Conservation (phyloP, 805 yeast species). For the Candida succiphila region DNA sequence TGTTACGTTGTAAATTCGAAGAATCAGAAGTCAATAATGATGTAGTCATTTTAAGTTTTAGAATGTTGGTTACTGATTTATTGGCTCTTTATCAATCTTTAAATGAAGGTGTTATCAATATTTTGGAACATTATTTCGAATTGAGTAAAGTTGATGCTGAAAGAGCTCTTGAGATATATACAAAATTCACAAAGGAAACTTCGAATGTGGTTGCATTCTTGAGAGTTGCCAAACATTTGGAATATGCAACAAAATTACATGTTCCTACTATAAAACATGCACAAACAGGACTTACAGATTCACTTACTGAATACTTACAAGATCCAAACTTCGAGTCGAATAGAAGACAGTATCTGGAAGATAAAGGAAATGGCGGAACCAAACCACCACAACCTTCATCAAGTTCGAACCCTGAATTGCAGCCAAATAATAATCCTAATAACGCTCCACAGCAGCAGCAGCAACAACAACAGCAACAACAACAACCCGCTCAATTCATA, state of each 20-base stretch:
- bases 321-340: slow-evolving; percentile 80
- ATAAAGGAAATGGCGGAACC: slow-evolving; percentile 25
- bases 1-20: slow-evolving; percentile 63
- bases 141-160: slow-evolving; percentile 81
- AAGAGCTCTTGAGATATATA: slow-evolving; percentile 76
- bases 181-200: slow-evolving; percentile 76
- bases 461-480: slow-evolving; percentile 6
- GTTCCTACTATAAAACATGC: slow-evolving; percentile 97
- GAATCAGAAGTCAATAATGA: slow-evolving; percentile 83
- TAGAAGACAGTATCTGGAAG: slow-evolving; percentile 67
- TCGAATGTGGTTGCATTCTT: slow-evolving; percentile 80
- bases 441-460: slow-evolving; percentile 6
- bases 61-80: slow-evolving; percentile 84
- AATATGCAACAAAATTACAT: slow-evolving; percentile 75
- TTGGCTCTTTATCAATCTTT: slow-evolving; percentile 78
- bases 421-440: slow-evolving; percentile 5
- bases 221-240: slow-evolving; percentile 82
- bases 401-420: neutral
- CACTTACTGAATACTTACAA: slow-evolving; percentile 79
- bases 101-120: slow-evolving; percentile 92
- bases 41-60: slow-evolving; percentile 71
- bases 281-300: slow-evolving; percentile 82
- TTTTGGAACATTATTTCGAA: slow-evolving; percentile 91
- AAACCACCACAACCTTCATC: neutral
- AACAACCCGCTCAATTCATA: too few species aligned